Evolutionary conservation across 2,329 filamentous ascomycete species (phyloP), one percentile per base, ranked within the genome.

Genomic region (Pseudocercospora eumusae): DNA sequence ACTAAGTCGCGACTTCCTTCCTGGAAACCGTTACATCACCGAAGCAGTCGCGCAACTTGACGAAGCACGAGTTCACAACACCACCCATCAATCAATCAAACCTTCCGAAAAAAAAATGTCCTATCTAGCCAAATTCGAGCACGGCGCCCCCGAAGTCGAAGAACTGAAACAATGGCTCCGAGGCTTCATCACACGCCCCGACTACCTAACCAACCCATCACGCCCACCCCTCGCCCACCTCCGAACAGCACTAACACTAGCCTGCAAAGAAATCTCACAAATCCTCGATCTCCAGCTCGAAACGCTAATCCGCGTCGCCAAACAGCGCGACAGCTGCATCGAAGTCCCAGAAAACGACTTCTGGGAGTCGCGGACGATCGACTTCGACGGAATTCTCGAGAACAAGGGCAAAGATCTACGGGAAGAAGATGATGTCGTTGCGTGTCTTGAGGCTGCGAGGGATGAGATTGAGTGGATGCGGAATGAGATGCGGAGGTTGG

Each of bases 401-500:
- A 10, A 54, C 25, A 8, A 20, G 3, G 52, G 15, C n/a, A 21
- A 23, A 2, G 28, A 18, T 23, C 9, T 44, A 6, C 18, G 54
- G 28, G 31, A 54, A 4, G 3, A 18, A 54, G 11, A n/a, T 9
- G 15, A 54, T 23, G 36, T 57, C 6, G 18, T 50, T 5, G 33
- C 25, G 15, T 52, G 61, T 21, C 60, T 67, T 13, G 52, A 56
- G 23, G 42, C 60, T 28, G 54, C 54, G 25, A 56, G 53, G 31
- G 61, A 61, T n/a, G 65, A 67, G 40, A 62, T 67, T 36, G 42
- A 56, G 10, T 67, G 63, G 63, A n/a, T 63, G 13, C 45, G 27
- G 15, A 54, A 65, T 28, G 65, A 67, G 47, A 59, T 54, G 9
- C 53, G 59, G 2, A 49, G 65, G 5, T 49, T 67, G 25, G 61